phyloP scores from a whole-genome alignment of 192 early-diverging fungal species.

The Coemansia sp. region DNA sequence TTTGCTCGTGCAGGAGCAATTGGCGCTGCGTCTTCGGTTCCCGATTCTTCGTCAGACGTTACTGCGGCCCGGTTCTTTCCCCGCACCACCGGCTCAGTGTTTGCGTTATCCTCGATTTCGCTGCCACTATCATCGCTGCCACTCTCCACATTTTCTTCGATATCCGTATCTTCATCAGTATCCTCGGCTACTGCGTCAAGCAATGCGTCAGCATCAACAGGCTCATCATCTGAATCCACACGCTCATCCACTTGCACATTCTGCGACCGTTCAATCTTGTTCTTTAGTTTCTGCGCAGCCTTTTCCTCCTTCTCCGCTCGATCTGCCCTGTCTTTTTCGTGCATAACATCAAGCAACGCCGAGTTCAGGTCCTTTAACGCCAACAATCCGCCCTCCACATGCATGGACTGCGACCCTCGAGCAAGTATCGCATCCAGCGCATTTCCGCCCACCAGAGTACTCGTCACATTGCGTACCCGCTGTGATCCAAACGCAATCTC shows the following conservation, averaged over 20 bases:
- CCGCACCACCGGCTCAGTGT: not conserved
- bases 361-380: constrained; percentile 31
- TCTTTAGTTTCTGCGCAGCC: not conserved
- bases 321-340: constrained; percentile 17
- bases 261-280: constrained; percentile 2
- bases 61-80: constrained; percentile 5
- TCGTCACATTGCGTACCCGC: not conserved
- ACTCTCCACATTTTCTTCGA: not conserved
- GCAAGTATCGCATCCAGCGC: constrained; percentile 29
- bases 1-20: constrained; percentile 4
- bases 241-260: not conserved
- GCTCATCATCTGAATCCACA: not conserved
- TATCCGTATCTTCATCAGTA: not conserved
- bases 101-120: not conserved
- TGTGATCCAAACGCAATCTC: not conserved
- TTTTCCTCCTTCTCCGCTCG: not conserved
- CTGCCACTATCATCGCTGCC: not conserved
- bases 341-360: constrained; percentile 34
- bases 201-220: not conserved
- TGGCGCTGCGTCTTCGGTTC: not conserved
- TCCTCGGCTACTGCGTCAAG: not conserved
- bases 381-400: constrained; percentile 21
- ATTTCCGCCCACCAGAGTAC: not conserved
- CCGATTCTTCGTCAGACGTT: constrained; percentile 34
- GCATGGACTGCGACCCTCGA: constrained; percentile 40